phyloP scores from a whole-genome alignment of 2,329 filamentous ascomycete genomes.

The Thielaviopsis populi region DNA sequence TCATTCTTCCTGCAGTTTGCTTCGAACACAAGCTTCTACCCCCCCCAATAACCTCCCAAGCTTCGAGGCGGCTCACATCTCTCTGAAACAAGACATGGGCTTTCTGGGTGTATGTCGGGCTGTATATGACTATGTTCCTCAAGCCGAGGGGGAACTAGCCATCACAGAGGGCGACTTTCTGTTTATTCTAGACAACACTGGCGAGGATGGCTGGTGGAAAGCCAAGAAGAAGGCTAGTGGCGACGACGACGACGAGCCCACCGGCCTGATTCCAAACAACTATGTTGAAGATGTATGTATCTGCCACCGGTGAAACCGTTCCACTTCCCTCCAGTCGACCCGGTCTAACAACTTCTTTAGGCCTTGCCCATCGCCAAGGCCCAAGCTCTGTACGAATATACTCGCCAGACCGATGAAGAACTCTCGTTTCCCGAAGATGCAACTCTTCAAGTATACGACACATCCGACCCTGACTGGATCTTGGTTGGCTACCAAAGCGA shows the following conservation, averaged over 20 bases:
- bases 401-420: constrained; percentile 92
- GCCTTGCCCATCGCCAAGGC: constrained; percentile 46
- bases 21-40: not conserved
- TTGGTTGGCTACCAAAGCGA: constrained; percentile 71
- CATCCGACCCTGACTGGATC: constrained; percentile 90
- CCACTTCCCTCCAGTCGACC: not conserved
- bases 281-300: constrained; percentile 71
- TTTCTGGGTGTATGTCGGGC: constrained; percentile 86
- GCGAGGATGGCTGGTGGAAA: constrained; percentile 80
- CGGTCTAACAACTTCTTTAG: constrained; percentile 24
- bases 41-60: not conserved
- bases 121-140: constrained; percentile 82
- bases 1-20: not conserved
- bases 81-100: constrained; percentile 45
- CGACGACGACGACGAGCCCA: constrained; percentile 80
- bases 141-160: constrained; percentile 70
- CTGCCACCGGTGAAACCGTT: constrained; percentile 8
- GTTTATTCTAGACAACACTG: constrained; percentile 71
- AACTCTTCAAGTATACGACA: constrained; percentile 70
- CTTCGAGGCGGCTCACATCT: not conserved
- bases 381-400: constrained; percentile 95
- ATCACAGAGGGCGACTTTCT: constrained; percentile 78
- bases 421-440: constrained; percentile 88
- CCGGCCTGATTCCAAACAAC: constrained; percentile 82
- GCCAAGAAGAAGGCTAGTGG: constrained; percentile 76